Evolutionary conservation across 2,329 filamentous ascomycete species (phyloP).

Genomic region (Botryosphaeria agaves): DNA sequence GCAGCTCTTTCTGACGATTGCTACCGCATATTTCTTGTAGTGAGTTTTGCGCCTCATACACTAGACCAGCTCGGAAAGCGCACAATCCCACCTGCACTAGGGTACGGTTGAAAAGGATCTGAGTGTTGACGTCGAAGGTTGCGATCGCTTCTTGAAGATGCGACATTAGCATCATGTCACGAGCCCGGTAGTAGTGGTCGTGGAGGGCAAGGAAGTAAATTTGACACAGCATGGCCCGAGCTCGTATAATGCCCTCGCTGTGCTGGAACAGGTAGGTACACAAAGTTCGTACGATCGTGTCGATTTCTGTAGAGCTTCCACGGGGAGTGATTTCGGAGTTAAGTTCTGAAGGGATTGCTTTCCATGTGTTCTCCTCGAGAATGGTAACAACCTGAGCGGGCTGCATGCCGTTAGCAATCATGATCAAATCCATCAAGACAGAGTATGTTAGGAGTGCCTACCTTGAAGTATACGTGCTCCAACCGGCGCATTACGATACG

Average conservation of each 20-base stretch:
- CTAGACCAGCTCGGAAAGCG: constrained; percentile 89
- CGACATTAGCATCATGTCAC: constrained; percentile 99
- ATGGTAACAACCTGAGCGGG: constrained; percentile 85
- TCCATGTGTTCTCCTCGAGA: constrained; percentile 89
- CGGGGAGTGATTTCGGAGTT: constrained; percentile 73
- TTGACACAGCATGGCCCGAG: constrained; percentile 93
- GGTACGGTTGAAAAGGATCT: constrained; percentile 97
- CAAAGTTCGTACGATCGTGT: constrained; percentile 63
- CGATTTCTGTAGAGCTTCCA: constrained; percentile 47
- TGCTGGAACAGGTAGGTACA: constrained; percentile 91
- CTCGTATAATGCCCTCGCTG: constrained; percentile 90
- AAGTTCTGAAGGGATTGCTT: constrained; percentile 48
- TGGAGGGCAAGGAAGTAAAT: constrained; percentile 97
- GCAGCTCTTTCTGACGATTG: constrained; percentile 90
- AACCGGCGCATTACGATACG: constrained; percentile 83
- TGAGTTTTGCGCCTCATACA: constrained; percentile 95
- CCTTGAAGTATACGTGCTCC: constrained; percentile 98
- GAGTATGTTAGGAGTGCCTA: constrained; percentile 19
- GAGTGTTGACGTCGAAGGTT: constrained; percentile 91
- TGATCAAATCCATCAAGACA: constrained; percentile 4
- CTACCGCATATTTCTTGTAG: constrained; percentile 97
- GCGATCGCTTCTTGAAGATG: constrained; percentile 94
- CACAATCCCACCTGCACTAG: constrained; percentile 96
- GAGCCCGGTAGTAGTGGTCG: constrained; percentile 93
- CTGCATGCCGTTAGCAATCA: constrained; percentile 23